phyloP scores from a whole-genome alignment of 257 asterid species.

The Primulina huaijiensis region DNA sequence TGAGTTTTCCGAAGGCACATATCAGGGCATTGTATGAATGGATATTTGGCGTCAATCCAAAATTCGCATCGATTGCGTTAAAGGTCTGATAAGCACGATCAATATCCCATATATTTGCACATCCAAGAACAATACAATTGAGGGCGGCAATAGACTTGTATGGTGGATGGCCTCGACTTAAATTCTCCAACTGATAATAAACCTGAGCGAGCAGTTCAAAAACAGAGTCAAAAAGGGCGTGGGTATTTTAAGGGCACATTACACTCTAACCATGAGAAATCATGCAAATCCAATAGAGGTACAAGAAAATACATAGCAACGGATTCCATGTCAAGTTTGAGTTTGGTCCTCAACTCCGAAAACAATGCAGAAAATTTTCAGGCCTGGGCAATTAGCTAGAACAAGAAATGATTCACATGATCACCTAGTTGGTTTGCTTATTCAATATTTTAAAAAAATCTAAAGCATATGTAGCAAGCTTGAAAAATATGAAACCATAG shows the following conservation, averaged over 20 bases:
- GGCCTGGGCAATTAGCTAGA: neutral
- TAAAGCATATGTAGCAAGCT: neutral
- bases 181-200: slow-evolving; percentile 85
- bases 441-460: too few species aligned
- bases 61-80: slow-evolving; percentile 55
- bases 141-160: slow-evolving; percentile 84
- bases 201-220: slow-evolving; percentile 53
- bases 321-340: neutral
- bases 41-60: slow-evolving; percentile 72
- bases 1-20: slow-evolving; percentile 72
- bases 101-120: slow-evolving; percentile 94
- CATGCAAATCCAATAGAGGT: slow-evolving; percentile 10
- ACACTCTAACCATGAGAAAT: slow-evolving; percentile 5
- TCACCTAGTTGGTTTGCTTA: neutral
- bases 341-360: neutral
- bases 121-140: slow-evolving; percentile 84
- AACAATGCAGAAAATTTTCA: neutral
- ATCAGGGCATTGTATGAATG: slow-evolving; percentile 87
- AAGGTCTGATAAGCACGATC: slow-evolving; percentile 97
- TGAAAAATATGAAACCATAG: neutral
- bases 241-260: slow-evolving; percentile 12
- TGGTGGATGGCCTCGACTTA: slow-evolving; percentile 63
- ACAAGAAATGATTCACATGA: neutral
- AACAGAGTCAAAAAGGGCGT: slow-evolving; percentile 24
- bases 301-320: slow-evolving; percentile 1